Conservation (phyloP, 2,329 filamentous ascomycete species). For the Daldinia eschscholtzii region DNA sequence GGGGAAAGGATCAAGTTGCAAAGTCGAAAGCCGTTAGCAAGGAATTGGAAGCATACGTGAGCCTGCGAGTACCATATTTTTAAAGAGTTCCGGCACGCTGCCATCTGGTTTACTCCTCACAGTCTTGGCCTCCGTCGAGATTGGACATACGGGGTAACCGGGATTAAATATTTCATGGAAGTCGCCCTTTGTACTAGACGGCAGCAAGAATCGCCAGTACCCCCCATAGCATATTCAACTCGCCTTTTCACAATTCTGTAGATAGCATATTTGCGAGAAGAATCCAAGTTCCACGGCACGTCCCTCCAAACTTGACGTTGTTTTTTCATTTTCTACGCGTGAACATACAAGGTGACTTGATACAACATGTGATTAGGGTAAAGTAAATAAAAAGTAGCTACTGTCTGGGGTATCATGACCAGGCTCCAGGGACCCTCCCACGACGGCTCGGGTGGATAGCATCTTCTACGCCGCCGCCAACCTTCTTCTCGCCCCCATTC, state of each 20-base stretch:
- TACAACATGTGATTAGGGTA: conserved; percentile 5
- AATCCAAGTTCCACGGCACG: conserved; percentile 41
- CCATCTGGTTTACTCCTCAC: conserved; percentile 19
- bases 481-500: conserved; percentile 37
- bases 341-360: background rate
- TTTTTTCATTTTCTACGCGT: conserved; percentile 12
- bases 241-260: conserved; percentile 48
- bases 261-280: conserved; percentile 47
- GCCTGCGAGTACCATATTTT: conserved; percentile 29
- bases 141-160: conserved; percentile 34
- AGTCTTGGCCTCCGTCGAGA: conserved; percentile 40
- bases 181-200: conserved; percentile 23
- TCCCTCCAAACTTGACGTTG: conserved; percentile 4
- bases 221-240: conserved; percentile 35
- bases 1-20: conserved; percentile 31
- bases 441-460: conserved; percentile 67
- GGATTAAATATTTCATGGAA: conserved; percentile 33
- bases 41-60: conserved; percentile 32
- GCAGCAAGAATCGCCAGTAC: conserved; percentile 35
- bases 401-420: conserved; percentile 19
- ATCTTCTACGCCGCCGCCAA: conserved; percentile 28
- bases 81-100: conserved; percentile 35
- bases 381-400: background rate
- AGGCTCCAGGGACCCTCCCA: conserved; percentile 45
- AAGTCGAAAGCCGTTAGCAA: conserved; percentile 30